Evolutionary conservation across 2,329 filamentous ascomycete genomes (phyloP), one percentile per base, ranked within the genome.

Genomic region (Epicoccum sorghinum): DNA sequence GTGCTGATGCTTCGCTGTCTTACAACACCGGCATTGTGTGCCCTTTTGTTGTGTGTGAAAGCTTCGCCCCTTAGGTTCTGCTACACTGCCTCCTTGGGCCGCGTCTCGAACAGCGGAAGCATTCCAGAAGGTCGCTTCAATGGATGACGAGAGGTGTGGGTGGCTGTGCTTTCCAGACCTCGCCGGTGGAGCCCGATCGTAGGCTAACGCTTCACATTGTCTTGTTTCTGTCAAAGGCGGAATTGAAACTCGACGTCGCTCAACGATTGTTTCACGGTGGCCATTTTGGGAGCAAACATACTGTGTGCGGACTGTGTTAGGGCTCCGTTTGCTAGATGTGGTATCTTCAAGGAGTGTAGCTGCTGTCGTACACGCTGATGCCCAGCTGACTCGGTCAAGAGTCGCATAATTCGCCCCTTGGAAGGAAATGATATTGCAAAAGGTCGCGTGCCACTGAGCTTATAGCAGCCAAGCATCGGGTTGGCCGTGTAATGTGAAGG

Each of bases 41-140:
- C 36, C 30, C 42, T 44, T 53, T 55, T 55, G 52, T 46, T 50
- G 42, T 24, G 14, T 30, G 30, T 35, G 23, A 32, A 10, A 44
- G 7, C 33, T 50, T 51, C 32, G 47, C 47, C 47, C 7, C 52
- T 22, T 8, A 27, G 42, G 42, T 22, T 18, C 18, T 18, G 18
- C 18, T 46, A 51, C 47, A 56, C 52, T 56, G 52, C 52, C 47
- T 32, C 52, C 42, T 55, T 35, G 18, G 29, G 43, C 47, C 27
- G 55, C 39, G 51, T 36, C 24, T 55, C 51, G 46, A 49, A 18
- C 12, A 33, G n/a, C 22, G 40, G 29, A 10, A 36, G 14, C 38
- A 25, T 41, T 32, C 23, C 55, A 51, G 55, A 46, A 53, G 37
- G 39, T 48, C 29, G 45, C 40, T 36, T 45, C 40, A 23, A 40